Conservation (phyloP, 768 basidiomycete genomes). For the Boletus bicolor region DNA sequence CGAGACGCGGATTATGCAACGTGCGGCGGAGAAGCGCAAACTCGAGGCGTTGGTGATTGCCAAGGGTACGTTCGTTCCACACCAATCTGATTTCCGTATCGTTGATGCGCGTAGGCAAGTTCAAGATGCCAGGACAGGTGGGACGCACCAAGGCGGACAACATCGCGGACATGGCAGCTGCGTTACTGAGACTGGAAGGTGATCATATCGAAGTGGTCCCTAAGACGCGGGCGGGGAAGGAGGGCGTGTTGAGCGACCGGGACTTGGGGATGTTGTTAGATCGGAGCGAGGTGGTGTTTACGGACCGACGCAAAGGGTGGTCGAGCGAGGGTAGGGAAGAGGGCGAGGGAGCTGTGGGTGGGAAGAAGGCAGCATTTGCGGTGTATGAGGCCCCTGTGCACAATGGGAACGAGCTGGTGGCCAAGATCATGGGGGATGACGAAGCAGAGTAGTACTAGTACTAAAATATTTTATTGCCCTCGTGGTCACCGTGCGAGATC, state of each 20-base stretch:
- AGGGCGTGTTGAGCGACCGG: constrained; percentile 73
- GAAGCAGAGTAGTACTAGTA: constrained; percentile 7
- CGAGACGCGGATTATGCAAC: constrained; percentile 88
- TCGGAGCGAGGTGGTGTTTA: constrained; percentile 69
- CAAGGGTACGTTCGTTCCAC: constrained; percentile 50
- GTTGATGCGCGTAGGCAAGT: constrained; percentile 55
- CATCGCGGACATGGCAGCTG: constrained; percentile 77
- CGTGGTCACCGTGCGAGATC: background rate
- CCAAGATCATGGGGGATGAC: constrained; percentile 60
- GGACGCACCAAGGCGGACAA: constrained; percentile 57
- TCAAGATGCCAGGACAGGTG: constrained; percentile 66
- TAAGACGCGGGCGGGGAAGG: constrained; percentile 59
- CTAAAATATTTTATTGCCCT: background rate
- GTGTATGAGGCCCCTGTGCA: constrained; percentile 69
- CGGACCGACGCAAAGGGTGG: constrained; percentile 72
- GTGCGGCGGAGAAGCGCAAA: constrained; percentile 82
- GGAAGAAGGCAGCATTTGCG: constrained; percentile 61
- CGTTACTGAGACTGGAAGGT: constrained; percentile 74
- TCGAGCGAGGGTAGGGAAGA: constrained; percentile 39
- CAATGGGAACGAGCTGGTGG: constrained; percentile 64
- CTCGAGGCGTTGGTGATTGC: constrained; percentile 95
- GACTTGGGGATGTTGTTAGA: constrained; percentile 83
- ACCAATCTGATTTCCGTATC: background rate
- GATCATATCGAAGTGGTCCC: constrained; percentile 89
- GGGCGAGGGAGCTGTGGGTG: constrained; percentile 1